Evolutionary conservation across 306 rosid species (phyloP), one percentile per base, ranked within the genome.

Genomic region (Pyrus betulifolia): DNA sequence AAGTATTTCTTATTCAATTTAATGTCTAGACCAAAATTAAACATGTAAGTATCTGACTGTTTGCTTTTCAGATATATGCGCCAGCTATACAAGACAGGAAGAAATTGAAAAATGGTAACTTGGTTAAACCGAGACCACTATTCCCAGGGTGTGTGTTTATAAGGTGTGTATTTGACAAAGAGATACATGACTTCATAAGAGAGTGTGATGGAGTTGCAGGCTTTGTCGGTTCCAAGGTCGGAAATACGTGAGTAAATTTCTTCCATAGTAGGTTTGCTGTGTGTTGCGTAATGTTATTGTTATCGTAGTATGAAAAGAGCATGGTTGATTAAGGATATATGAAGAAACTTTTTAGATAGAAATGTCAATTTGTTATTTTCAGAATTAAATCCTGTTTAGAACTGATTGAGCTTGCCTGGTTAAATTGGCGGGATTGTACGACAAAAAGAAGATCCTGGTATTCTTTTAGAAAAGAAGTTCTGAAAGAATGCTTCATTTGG

Each of bases 171-270:
- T 64, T 92, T 90, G 91, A 90, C 86, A 90, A 91, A 80, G 96
- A 88, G 74, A 70, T 92, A 45, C 99, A 95, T 74, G 99, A 95
- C 82, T 92, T 82, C 75, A 79, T 92, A 72, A 82, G 83, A 73
- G 99, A 95, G 63, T 82, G 78, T 69, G 86, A 84, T 68, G 95
- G 99, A 69, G 81, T 92, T 82, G 96, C 97, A 76, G 99, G 97
- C 73, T 95, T 90, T 81, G 61, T 92, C 77, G 97, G 97, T 76
- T 80, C 93, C 42, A 80, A 59, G 88, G 96, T 90, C 38, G 99
- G 99, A 82, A 92, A 87, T 81, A 90, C 86, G 96, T 95, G 88
- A 89, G 97, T 88, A 40, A 69, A 70, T 55, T 31, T 69, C 46
- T 14, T 58, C 2, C 35, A 3, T 60, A 51, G 31, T 66, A 30